Conservation (phyloP, 345 rosid genomes). For the Citrus mangshanensis region DNA sequence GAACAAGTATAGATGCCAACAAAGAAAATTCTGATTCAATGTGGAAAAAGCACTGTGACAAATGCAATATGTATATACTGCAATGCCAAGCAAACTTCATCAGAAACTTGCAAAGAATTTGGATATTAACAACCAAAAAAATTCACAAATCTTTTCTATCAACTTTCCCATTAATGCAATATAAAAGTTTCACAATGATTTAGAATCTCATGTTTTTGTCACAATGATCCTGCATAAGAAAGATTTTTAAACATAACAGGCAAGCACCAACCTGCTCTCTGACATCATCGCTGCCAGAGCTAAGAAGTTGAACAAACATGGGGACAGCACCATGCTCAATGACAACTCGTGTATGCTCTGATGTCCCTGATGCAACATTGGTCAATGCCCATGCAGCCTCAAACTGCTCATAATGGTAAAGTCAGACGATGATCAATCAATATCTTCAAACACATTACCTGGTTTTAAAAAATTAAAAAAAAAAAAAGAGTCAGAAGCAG, state of each 20-base stretch:
- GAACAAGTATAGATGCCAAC: neutral
- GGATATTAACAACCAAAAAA: neutral
- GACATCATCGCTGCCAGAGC: conserved; percentile 80
- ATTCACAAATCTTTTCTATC: neutral
- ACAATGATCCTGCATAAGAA: neutral
- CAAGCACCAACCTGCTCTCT: conserved; percentile 66
- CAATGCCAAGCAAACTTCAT: neutral
- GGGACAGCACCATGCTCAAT: conserved; percentile 83
- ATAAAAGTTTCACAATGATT: neutral
- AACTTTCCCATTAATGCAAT: neutral
- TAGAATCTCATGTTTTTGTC: neutral
- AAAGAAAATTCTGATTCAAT: no score
- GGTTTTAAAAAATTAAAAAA: neutral
- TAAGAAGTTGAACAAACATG: conserved; percentile 73
- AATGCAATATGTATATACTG: neutral
- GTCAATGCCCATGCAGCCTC: conserved; percentile 96
- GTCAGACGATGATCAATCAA: conserved; percentile 11
- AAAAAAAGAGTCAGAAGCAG: conserved; percentile 9
- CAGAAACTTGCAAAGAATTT: neutral
- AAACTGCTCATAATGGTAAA: conserved; percentile 44
- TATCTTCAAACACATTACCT: neutral
- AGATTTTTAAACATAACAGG: neutral
- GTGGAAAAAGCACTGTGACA: neutral
- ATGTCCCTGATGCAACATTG: conserved; percentile 86
- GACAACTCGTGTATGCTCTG: conserved; percentile 78